Base-by-base conservation (phyloP, 2,329 filamentous ascomycete species). In the Elsinoe ampelina region DNA sequence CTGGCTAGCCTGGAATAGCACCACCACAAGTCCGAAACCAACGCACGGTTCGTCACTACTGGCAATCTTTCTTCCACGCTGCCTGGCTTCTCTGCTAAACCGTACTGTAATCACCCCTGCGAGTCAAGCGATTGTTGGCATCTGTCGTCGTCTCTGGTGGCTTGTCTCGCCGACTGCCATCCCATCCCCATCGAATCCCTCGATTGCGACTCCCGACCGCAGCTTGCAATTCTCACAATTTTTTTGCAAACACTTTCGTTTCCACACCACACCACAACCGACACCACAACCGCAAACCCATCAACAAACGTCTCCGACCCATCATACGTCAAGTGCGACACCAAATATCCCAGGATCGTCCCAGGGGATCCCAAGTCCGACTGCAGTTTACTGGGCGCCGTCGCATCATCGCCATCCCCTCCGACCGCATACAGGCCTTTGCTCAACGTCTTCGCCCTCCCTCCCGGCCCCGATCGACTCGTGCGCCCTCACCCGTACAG, bases 391-490 rank as follows among this genome's bases (percentile, higher is more conserved):
- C 48, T 52, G 48, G 48, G 26, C 48, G 48, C 48, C 48, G 48
- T 52, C 48, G 48, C 48, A 52, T 52, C 48, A 39, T 52, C 48
- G 41, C 32, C 48, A 32, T 52, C 38, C 48, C 32, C 48, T 15
- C 54, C 38, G 38, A 39, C 39, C 41, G 54, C 54, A 56, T 35
- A 47, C 42, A 20, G 52, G 52, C 52, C 52, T 55, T 38, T 55
- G 52, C 52, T 35, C 54, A 52, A 52, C 48, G 48, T 52, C 48
- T 52, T 52, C 32, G 5, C 19, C n/a, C 48, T 38, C 32, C 32
- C 48, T 35, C 48, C 48, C 26, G 48, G 19, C 26, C 48, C 45
- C 48, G 48, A 52, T 52, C 48, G 32, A 35, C 48, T 52, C 48
- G 32, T 35, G 34, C 48, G 19, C 32, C 32, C 32, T 52, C 26